Evolutionary conservation across 1,284 basidiomycete genomes (phyloP).

Genomic region (Rugosomyces carneus): DNA sequence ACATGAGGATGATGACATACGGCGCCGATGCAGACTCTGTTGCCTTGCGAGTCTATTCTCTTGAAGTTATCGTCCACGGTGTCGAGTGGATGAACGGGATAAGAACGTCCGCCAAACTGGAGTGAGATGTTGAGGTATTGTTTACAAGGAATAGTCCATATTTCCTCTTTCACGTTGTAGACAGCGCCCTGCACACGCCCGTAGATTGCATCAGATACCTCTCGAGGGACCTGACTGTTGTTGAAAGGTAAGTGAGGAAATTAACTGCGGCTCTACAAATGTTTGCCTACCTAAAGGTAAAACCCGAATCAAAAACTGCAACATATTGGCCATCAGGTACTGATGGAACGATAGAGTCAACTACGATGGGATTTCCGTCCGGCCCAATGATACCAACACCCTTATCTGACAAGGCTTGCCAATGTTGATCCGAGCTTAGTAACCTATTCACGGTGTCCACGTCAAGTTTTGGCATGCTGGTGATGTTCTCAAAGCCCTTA

Average conservation of each 20-base stretch:
- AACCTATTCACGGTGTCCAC: conserved; percentile 59
- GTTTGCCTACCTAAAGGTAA: conserved; percentile 36
- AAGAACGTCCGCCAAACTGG: conserved; percentile 61
- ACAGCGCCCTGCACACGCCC: conserved; percentile 70
- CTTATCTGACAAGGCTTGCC: conserved; percentile 63
- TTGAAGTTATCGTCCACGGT: conserved; percentile 62
- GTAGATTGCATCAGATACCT: conserved; percentile 72
- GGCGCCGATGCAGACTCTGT: conserved; percentile 59
- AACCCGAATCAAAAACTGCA: conserved; percentile 73
- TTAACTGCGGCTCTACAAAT: not conserved
- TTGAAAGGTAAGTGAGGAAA: no score
- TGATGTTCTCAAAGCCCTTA: conserved; percentile 55
- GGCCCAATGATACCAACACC: conserved; percentile 57
- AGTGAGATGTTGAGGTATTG: conserved; percentile 66
- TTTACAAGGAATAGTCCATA: conserved; percentile 71
- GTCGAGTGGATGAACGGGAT: conserved; percentile 70
- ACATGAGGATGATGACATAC: conserved; percentile 33
- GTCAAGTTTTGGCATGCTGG: conserved; percentile 54
- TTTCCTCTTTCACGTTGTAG: conserved; percentile 49
- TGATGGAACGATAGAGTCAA: conserved; percentile 61
- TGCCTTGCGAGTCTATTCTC: conserved; percentile 48
- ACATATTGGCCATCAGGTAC: conserved; percentile 58
- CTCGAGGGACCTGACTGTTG: conserved; percentile 60
- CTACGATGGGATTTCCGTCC: conserved; percentile 56
- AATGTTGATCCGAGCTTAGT: conserved; percentile 61